Percentiles rank a stretch among this genome's conserved stretches.
phyloP scores from a whole-genome alignment of 306 rosid genomes.

The Parietaria judaica region DNA sequence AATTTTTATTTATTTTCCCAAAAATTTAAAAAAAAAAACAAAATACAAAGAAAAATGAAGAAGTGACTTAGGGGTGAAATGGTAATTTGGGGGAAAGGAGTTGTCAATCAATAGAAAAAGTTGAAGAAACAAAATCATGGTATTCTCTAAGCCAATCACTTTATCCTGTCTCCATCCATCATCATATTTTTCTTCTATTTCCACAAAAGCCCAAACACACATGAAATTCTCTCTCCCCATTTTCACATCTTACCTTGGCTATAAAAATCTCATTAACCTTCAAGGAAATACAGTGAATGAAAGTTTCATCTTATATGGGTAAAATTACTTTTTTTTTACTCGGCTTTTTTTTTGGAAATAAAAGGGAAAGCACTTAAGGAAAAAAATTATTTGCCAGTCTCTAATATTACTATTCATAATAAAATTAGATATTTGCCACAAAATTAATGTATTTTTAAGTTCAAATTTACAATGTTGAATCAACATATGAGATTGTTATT shows the following conservation, averaged over 20 bases:
- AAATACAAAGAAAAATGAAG: background rate
- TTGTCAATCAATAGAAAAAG: constrained; percentile 61
- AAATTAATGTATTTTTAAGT: too few species aligned
- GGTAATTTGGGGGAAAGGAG: constrained; percentile 29
- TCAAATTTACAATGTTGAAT: too few species aligned
- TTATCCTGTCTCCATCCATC: constrained; percentile 48
- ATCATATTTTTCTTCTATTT: constrained; percentile 23
- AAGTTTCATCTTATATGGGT: background rate
- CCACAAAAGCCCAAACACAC: constrained; percentile 42
- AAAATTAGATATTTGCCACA: background rate
- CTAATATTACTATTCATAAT: background rate
- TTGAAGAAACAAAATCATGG: constrained; percentile 45
- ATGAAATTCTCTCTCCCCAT: constrained; percentile 18
- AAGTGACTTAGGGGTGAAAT: constrained; percentile 28
- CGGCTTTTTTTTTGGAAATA: constrained; percentile 22
- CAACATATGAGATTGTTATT: too few species aligned
- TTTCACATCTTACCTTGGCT: constrained; percentile 12
- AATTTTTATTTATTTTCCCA: background rate
- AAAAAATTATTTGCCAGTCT: constrained; percentile 12
- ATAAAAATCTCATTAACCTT: background rate
- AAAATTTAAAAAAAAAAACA: background rate
- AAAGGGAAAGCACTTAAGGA: background rate
- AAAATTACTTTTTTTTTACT: constrained; percentile 6
- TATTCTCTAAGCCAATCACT: constrained; percentile 36
- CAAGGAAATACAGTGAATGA: background rate